phyloP scores from a whole-genome alignment of 75 land plant genomes.

The Pseudotsuga menziesii region DNA sequence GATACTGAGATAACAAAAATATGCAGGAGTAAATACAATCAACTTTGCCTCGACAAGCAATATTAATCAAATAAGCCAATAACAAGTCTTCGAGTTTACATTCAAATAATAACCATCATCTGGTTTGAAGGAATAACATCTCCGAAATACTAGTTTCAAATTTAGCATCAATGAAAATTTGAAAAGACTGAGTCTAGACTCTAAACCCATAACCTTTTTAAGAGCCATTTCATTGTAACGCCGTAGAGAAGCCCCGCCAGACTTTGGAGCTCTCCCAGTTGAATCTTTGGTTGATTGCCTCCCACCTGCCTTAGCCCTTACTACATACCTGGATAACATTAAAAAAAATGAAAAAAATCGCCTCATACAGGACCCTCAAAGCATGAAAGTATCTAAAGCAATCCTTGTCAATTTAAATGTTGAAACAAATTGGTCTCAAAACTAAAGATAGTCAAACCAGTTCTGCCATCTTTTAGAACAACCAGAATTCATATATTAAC shows the following conservation, averaged over 20 bases:
- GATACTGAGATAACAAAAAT: not conserved
- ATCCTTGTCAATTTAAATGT: not conserved
- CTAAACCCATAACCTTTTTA: constrained; percentile 56
- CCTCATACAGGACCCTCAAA: not conserved
- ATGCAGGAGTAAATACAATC: not conserved
- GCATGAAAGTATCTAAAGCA: not conserved
- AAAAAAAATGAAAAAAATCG: not conserved
- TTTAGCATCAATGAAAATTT: not conserved
- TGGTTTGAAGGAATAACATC: not conserved
- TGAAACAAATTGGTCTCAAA: not conserved
- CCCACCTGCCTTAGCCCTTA: constrained; percentile 97
- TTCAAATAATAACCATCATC: not conserved
- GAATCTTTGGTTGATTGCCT: constrained; percentile 91
- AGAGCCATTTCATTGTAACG: constrained; percentile 92
- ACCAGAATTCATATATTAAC: not conserved
- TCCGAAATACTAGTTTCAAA: not conserved
- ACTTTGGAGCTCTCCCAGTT: constrained; percentile 76
- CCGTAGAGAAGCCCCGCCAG: constrained; percentile 94
- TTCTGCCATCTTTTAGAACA: not conserved
- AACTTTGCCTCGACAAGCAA: not conserved
- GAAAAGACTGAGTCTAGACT: not conserved
- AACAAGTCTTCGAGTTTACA: constrained; percentile 1
- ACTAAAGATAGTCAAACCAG: constrained; percentile 2
- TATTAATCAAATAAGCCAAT: not conserved
- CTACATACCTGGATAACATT: constrained; percentile 74